Evolutionary conservation across 164 flowering plant species (phyloP), one percentile per base, ranked within the genome.

Genomic region (Macadamia integrifolia): DNA sequence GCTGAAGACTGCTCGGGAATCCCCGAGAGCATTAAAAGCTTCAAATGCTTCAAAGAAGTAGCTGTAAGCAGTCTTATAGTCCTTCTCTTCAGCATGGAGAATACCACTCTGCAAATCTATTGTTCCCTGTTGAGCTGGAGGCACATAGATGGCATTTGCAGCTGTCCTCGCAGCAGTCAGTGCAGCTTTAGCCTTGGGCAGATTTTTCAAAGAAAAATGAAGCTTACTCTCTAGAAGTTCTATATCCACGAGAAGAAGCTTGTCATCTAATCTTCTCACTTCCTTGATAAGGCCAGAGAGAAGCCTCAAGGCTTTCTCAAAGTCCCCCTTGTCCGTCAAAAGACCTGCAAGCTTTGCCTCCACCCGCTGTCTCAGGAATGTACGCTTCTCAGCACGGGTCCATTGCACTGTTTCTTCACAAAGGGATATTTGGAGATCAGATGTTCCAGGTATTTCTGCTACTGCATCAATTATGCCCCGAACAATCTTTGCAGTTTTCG

Each of bases 11-110:
- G 91, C 91, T 46, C 85, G 69, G 3, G 88, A 83, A 48, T 87
- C 91, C 67, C 82, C 91, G 62, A 87, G 85, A 57, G 91, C 87
- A 72, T 85, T 87, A 76, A 85, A 85, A 17, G 88, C 83, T 72
- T 87, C 91, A 75, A 85, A 87, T n/a, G 91, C 91, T 78, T 87
- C 91, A 70, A 85, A 85, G 83, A 87, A 87, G 56, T 87, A 87
- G 69, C 88, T 87, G 71, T 85, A 87, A 29, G 82, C 91, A 44
- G 91, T 87, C 77, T 87, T 87, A 53, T 87, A 85, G 67, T 87
- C 91, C 73, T 87, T 87, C 74, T 87, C 91, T 66, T 87, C 91
- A 0, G 91, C 91, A 72, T 84, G 86, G 58, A 87, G 86, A 61
- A 85, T 87, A 58, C 91, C 91, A 71, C 91, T 85, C 69, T 87